Percentiles rank a stretch among this genome's conserved stretches.
phyloP scores from a whole-genome alignment of 1,139 yeast species.

The Suhomyces wounanorum region DNA sequence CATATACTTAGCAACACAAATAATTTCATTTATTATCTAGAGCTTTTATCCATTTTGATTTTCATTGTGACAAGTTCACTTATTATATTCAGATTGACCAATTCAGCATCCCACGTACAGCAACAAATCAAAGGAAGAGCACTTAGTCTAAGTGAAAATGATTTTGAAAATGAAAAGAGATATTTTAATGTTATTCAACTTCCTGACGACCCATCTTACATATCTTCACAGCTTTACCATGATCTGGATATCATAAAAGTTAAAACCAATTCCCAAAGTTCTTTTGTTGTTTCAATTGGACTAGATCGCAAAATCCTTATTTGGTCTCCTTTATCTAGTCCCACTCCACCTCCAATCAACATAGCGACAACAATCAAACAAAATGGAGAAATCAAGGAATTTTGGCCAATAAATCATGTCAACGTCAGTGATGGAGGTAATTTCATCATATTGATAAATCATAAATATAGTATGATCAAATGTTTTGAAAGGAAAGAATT shows the following conservation, averaged over 20 bases:
- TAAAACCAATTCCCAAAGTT: conserved; percentile 54
- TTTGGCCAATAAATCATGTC: conserved; percentile 71
- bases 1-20: conserved; percentile 22
- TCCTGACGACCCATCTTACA: conserved; percentile 14
- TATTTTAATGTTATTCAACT: conserved; percentile 52
- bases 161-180: conserved; percentile 24
- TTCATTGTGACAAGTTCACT: conserved; percentile 33
- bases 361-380: conserved; percentile 37
- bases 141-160: conserved; percentile 15
- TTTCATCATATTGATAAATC: conserved; percentile 59
- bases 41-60: conserved; percentile 28
- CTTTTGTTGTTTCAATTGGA: conserved; percentile 68
- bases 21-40: conserved; percentile 35
- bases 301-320: conserved; percentile 69
- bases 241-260: conserved; percentile 63
- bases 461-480: conserved; percentile 48
- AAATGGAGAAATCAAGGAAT: conserved; percentile 39
- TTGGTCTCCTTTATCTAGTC: conserved; percentile 66
- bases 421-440: conserved; percentile 63
- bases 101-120: conserved; percentile 1
- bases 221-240: conserved; percentile 44
- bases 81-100: conserved; percentile 29
- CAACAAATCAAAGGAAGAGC: background rate
- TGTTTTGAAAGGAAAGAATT: conserved; percentile 59
- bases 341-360: conserved; percentile 39